phyloP scores from a whole-genome alignment of 1,139 yeast species.

The Suhomyces maxii region DNA sequence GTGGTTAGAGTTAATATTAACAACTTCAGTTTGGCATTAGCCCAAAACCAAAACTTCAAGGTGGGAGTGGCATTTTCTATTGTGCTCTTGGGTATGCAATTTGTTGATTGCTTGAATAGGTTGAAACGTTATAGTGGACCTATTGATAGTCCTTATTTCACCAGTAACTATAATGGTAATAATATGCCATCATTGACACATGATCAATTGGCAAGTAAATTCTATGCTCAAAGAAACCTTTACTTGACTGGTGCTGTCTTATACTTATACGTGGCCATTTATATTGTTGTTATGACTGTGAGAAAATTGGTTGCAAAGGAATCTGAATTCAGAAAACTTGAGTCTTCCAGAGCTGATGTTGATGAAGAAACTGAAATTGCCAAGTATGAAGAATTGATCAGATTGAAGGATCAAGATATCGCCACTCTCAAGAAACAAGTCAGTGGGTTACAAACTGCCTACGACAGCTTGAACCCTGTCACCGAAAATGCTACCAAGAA shows the following conservation, averaged over 20 bases:
- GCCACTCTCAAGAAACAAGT: slow-evolving; percentile 54
- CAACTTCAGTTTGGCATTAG: slow-evolving; percentile 29
- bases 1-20: slow-evolving; percentile 50
- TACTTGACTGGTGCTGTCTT: slow-evolving; percentile 71
- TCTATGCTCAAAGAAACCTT: slow-evolving; percentile 69
- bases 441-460: slow-evolving; percentile 51
- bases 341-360: slow-evolving; percentile 16
- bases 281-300: slow-evolving; percentile 56
- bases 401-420: slow-evolving; percentile 49
- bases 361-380: slow-evolving; percentile 33
- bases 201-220: slow-evolving; percentile 53
- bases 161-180: slow-evolving; percentile 11
- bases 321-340: slow-evolving; percentile 35
- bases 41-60: slow-evolving; percentile 45
- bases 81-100: slow-evolving; percentile 52
- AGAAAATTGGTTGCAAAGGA: slow-evolving; percentile 61
- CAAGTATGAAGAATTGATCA: slow-evolving; percentile 43
- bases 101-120: slow-evolving; percentile 58
- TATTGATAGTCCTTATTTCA: slow-evolving; percentile 28
- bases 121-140: slow-evolving; percentile 32
- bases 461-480: slow-evolving; percentile 41
- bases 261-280: slow-evolving; percentile 59
- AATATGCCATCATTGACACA: slow-evolving; percentile 21
- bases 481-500: slow-evolving; percentile 5
- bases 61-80: slow-evolving; percentile 50